Evolutionary conservation across 164 flowering plant species (phyloP), one percentile per base, ranked within the genome.

Genomic region (Amborella trichopoda): DNA sequence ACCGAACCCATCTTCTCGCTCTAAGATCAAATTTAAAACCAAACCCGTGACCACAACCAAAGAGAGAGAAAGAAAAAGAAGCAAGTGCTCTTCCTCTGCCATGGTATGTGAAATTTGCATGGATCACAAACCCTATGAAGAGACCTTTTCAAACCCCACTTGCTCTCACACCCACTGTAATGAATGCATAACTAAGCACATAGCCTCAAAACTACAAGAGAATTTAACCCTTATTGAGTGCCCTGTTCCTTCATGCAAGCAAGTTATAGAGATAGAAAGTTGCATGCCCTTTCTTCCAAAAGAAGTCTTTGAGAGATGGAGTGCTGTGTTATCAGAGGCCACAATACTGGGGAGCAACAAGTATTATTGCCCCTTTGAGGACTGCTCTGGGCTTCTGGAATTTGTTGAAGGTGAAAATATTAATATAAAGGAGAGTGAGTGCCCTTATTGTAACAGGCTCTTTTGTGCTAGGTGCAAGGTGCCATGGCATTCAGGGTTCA

Each of bases 281-380:
- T 66, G 60, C 51, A 21, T 23, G 2, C 13, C 34, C 2, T 5
- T 61, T 6, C 8, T 66, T 22, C 28, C 58, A 0, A 14, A 10
- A 6, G 19, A 4, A 23, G 23, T 54, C 21, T 37, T 57, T 17
- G 50, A 49, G 16, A 36, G 52, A 5, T 73, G 78, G 78, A 56
- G 53, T 17, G 48, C 59, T 4, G 46, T 44, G 0, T 14, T 70
- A 3, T 59, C 62, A 42, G 58, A 60, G 25, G 52, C 59, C 2
- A 2, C 60, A 23, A 48, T 69, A 11, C 23, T 13, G 3, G 54
- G 2, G 2, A 13, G 39, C 0, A 25, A 56, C 51, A 65, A 41
- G 24, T 40, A 62, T 26, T 67, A 65, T 40, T 73, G 75, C 32
- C 78, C 78, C 2, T 73, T 26, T 24, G 55, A 48, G 34, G 63